Evolutionary conservation across 768 basidiomycete species (phyloP).

Genomic region (Boletus patriciae): DNA sequence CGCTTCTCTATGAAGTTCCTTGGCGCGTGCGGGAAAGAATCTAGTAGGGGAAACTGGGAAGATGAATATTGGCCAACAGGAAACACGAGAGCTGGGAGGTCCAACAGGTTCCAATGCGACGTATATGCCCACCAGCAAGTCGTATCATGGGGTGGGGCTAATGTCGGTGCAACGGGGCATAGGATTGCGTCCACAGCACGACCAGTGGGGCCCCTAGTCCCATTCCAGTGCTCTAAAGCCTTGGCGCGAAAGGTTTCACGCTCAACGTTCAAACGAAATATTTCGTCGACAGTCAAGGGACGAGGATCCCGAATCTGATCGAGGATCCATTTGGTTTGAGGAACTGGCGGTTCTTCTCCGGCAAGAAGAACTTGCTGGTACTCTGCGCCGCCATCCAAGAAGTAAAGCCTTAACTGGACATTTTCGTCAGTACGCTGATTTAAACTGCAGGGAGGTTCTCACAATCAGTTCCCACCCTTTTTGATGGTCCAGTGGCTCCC

Average conservation of each 20-base stretch:
- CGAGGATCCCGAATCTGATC: slow-evolving; percentile 38
- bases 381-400: slow-evolving; percentile 49
- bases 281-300: slow-evolving; percentile 42
- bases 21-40: slow-evolving; percentile 20
- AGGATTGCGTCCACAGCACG: slow-evolving; percentile 50
- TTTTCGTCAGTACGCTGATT: slow-evolving; percentile 15
- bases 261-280: slow-evolving; percentile 45
- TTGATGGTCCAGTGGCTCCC: slow-evolving; percentile 46
- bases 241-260: slow-evolving; percentile 43
- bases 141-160: slow-evolving; percentile 49
- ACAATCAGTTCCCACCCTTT: slow-evolving; percentile 50
- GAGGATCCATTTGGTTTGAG: slow-evolving; percentile 46
- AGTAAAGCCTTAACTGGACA: slow-evolving; percentile 44
- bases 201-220: slow-evolving; percentile 36
- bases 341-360: slow-evolving; percentile 39
- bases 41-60: slow-evolving; percentile 13
- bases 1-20: slow-evolving; percentile 39
- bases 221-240: slow-evolving; percentile 48
- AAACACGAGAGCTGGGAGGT: slow-evolving; percentile 49
- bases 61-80: slow-evolving; percentile 42
- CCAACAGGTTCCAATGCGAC: slow-evolving; percentile 53
- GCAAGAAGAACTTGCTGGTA: slow-evolving; percentile 39
- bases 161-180: slow-evolving; percentile 45
- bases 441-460: slow-evolving; percentile 6
- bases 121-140: slow-evolving; percentile 53